A percentile compares a stretch with the other conserved stretches of the same genome.
phyloP scores from a whole-genome alignment of 1,284 basidiomycete species.

The Ustilago xerochloae region DNA sequence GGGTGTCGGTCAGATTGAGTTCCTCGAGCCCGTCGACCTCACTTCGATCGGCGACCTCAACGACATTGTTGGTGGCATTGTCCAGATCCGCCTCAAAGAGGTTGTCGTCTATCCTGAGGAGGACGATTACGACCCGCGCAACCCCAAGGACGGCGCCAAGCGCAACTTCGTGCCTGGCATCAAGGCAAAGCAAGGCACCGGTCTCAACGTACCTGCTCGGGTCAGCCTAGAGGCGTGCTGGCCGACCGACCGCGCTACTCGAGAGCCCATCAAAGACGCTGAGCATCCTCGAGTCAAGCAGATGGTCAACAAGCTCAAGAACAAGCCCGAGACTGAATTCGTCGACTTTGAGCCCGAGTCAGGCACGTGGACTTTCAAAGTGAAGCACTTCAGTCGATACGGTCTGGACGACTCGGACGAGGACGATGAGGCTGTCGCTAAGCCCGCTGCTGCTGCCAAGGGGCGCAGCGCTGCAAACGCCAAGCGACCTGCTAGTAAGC shows the following conservation, averaged over 20 bases:
- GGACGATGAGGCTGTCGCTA: slow-evolving; percentile 41
- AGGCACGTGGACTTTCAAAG: slow-evolving; percentile 92
- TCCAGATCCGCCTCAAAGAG: slow-evolving; percentile 90
- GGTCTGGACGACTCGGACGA: slow-evolving; percentile 66
- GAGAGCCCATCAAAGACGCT: slow-evolving; percentile 87
- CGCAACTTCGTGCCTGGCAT: slow-evolving; percentile 61
- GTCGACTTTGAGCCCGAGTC: slow-evolving; percentile 81
- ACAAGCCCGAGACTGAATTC: slow-evolving; percentile 86
- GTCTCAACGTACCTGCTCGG: slow-evolving; percentile 87
- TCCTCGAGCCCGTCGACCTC: slow-evolving; percentile 87
- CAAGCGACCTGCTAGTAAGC: slow-evolving; percentile 38
- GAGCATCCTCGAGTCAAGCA: slow-evolving; percentile 77
- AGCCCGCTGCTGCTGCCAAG: slow-evolving; percentile 11
- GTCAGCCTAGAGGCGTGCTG: slow-evolving; percentile 86
- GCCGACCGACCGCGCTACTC: slow-evolving; percentile 89
- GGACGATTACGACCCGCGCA: slow-evolving; percentile 61
- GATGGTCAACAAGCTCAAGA: slow-evolving; percentile 84
- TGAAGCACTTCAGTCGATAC: slow-evolving; percentile 81
- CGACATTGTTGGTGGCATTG: slow-evolving; percentile 84
- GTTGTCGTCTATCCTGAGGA: slow-evolving; percentile 91
- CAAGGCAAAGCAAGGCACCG: slow-evolving; percentile 79
- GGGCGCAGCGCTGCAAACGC: slow-evolving; percentile 14
- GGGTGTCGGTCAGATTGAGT: slow-evolving; percentile 89
- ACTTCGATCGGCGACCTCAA: slow-evolving; percentile 84
- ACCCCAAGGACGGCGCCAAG: slow-evolving; percentile 60